These are phyloP conservation scores for Phanerochaete sordida DNA, from an alignment of 768 basidiomycete genomes.

Conservation along the genomic window DNA sequence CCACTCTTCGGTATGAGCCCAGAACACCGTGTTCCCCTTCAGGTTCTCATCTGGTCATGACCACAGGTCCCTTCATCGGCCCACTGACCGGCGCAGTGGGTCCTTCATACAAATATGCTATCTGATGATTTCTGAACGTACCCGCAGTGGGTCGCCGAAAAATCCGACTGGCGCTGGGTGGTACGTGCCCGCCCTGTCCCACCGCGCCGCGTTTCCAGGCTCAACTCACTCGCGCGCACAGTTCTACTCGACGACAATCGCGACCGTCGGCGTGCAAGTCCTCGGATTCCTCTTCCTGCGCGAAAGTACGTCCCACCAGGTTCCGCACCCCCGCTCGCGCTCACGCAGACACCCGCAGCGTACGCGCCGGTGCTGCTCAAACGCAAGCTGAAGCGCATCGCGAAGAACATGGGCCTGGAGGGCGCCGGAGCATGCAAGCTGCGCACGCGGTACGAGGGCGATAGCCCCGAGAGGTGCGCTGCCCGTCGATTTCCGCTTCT, in stretches of 20 bases:
- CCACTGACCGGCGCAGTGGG: slow-evolving; percentile 59
- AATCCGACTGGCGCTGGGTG: slow-evolving; percentile 72
- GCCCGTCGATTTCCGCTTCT: too few species aligned
- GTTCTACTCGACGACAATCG: slow-evolving; percentile 70
- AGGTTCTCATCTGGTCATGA: too few species aligned
- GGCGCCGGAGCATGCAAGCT: too few species aligned
- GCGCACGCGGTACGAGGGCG: too few species aligned
- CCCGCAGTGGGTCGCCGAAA: slow-evolving; percentile 51
- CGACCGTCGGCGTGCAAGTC: slow-evolving; percentile 49
- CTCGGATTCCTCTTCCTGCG: slow-evolving; percentile 52
- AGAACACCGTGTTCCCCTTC: not conserved
- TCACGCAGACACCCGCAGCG: not conserved
- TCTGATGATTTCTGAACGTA: not conserved
- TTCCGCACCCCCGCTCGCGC: too few species aligned
- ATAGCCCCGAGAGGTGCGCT: too few species aligned
- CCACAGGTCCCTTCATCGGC: slow-evolving; percentile 63
- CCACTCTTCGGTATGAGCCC: slow-evolving; percentile 44
- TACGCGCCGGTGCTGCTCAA: slow-evolving; percentile 35
- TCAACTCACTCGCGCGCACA: slow-evolving; percentile 21
- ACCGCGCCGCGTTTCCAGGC: too few species aligned
- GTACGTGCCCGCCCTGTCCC: too few species aligned
- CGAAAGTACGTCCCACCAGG: slow-evolving; percentile 59
- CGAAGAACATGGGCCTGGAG: slow-evolving; percentile 25
- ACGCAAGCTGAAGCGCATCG: slow-evolving; percentile 47
- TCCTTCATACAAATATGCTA: slow-evolving; percentile 31